phyloP scores from a whole-genome alignment of 2,329 filamentous ascomycete genomes.

The Phialophora expanda region DNA sequence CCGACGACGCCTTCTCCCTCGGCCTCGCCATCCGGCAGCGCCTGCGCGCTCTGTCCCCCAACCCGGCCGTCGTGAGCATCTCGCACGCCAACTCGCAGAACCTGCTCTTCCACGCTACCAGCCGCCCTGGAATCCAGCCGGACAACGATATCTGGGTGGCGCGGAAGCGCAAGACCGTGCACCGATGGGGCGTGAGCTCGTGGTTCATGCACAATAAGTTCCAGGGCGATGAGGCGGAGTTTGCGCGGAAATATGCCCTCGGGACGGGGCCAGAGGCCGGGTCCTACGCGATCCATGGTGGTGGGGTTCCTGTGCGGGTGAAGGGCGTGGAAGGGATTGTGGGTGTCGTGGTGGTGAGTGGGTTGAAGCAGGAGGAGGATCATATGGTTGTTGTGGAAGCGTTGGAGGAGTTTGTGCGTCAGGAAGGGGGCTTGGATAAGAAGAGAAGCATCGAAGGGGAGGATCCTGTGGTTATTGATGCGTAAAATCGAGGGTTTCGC shows the following conservation, averaged over 20 bases:
- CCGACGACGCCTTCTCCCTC: constrained; percentile 47
- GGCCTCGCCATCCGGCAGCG: constrained; percentile 48
- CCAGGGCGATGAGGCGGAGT: constrained; percentile 65
- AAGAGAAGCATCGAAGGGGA: neutral
- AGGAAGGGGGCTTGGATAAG: neutral
- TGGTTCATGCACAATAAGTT: constrained; percentile 76
- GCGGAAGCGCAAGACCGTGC: constrained; percentile 73
- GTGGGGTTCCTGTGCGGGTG: constrained; percentile 74
- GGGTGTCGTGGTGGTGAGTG: constrained; percentile 72
- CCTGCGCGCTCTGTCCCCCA: constrained; percentile 44
- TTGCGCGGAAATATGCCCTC: constrained; percentile 63
- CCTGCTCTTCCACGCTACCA: constrained; percentile 72
- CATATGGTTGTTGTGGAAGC: constrained; percentile 76
- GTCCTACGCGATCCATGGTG: constrained; percentile 78
- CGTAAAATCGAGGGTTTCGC: neutral
- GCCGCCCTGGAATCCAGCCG: constrained; percentile 68
- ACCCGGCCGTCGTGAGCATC: constrained; percentile 51
- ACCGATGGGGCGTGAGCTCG: constrained; percentile 71
- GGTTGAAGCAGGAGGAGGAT: constrained; percentile 76
- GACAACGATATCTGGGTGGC: constrained; percentile 75
- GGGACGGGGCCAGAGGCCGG: constrained; percentile 62
- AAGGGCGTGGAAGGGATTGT: constrained; percentile 75
- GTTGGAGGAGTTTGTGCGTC: constrained; percentile 59
- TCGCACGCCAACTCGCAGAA: constrained; percentile 53
- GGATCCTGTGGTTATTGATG: neutral